These are phyloP conservation scores for Aphanomyces cochlioides DNA, from an alignment of 352 stramenopile species.

Conservation along the genomic window DNA sequence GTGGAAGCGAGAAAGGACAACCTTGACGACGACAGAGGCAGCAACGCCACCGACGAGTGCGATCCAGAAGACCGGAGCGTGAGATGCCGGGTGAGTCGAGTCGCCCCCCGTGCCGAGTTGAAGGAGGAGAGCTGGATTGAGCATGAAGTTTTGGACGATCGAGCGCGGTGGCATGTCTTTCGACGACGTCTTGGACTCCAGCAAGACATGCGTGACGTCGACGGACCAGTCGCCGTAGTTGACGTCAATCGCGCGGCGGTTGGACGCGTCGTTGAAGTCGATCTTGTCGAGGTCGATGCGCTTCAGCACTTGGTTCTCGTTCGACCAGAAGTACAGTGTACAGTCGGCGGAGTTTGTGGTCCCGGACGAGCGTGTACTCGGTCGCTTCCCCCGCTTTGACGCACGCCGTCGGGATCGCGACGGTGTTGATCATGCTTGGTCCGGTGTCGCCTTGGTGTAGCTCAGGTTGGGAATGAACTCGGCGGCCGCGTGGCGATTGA, in stretches of 20 bases:
- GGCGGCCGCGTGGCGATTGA: constrained; percentile 3
- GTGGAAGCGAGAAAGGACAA: background rate
- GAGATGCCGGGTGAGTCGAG: background rate
- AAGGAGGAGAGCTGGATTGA: background rate
- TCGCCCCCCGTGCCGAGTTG: background rate
- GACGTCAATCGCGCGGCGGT: constrained; percentile 50
- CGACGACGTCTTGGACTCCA: constrained; percentile 42
- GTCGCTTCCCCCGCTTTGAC: constrained; percentile 44
- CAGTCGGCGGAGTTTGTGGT: constrained; percentile 52
- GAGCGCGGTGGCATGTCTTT: constrained; percentile 54
- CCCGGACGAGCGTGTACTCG: constrained; percentile 60
- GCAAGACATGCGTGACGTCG: constrained; percentile 47
- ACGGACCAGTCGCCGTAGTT: constrained; percentile 66
- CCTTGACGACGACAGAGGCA: background rate
- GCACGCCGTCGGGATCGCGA: constrained; percentile 41
- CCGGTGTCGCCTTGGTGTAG: constrained; percentile 48
- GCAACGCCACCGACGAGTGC: background rate
- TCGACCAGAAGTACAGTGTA: constrained; percentile 59
- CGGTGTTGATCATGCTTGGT: constrained; percentile 65
- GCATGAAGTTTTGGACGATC: constrained; percentile 31
- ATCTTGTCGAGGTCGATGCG: constrained; percentile 52
- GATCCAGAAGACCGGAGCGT: background rate
- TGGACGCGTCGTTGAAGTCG: constrained; percentile 44
- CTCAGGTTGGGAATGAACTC: background rate
- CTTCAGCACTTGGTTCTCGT: constrained; percentile 56